A percentile compares a stretch with the other conserved stretches of the same genome.
Evolutionary conservation across 1,139 yeast species (phyloP).

Genomic region (Zhuliangozyma parablackwelliae): DNA sequence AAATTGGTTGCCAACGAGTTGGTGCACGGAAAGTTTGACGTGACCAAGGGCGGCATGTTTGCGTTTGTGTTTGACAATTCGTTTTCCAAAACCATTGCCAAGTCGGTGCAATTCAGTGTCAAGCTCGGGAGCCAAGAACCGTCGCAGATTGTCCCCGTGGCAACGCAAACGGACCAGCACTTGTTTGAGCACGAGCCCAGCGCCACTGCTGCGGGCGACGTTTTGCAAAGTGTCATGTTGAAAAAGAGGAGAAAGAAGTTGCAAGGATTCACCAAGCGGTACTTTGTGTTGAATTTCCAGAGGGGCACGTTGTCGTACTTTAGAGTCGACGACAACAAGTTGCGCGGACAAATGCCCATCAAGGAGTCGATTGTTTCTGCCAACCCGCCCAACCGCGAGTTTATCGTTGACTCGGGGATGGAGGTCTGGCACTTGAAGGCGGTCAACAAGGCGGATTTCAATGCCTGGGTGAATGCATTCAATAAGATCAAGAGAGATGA

Average conservation of each 20-base stretch:
- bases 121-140: slow-evolving; percentile 26
- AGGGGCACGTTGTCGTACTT: slow-evolving; percentile 83
- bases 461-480: slow-evolving; percentile 79
- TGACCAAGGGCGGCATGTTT: slow-evolving; percentile 58
- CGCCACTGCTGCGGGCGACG: slow-evolving; percentile 35
- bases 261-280: slow-evolving; percentile 84
- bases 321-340: slow-evolving; percentile 59
- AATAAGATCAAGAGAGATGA: slow-evolving; percentile 38
- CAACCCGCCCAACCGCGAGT: slow-evolving; percentile 59
- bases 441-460: slow-evolving; percentile 58
- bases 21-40: slow-evolving; percentile 59
- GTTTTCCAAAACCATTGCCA: slow-evolving; percentile 79
- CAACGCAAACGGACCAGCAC: slow-evolving; percentile 4
- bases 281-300: slow-evolving; percentile 75
- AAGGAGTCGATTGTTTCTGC: slow-evolving; percentile 79
- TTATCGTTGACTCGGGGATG: slow-evolving; percentile 90
- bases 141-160: neutral
- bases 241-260: slow-evolving; percentile 71
- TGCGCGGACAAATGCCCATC: slow-evolving; percentile 91
- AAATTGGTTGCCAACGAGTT: slow-evolving; percentile 54
- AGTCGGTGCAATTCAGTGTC: slow-evolving; percentile 69
- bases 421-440: slow-evolving; percentile 91
- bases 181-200: slow-evolving; percentile 2
- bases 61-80: slow-evolving; percentile 93
- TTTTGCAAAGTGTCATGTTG: slow-evolving; percentile 68